Evolutionary conservation across 2,329 filamentous ascomycete genomes (phyloP).

Genomic region (Amauroascus niger): DNA sequence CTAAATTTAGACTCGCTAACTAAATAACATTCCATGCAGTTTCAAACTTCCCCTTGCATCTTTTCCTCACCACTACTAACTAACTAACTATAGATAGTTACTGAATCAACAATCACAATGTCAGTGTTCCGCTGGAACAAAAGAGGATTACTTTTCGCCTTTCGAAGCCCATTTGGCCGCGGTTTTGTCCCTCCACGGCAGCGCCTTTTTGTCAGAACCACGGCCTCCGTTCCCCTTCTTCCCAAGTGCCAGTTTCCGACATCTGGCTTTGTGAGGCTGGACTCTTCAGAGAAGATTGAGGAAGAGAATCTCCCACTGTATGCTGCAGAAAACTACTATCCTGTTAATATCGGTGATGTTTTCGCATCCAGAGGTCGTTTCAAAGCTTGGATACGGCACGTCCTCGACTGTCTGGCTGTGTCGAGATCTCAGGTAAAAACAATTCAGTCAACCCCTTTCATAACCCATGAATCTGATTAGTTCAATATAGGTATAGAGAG

Average conservation of each 20-base stretch:
- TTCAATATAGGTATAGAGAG: background rate
- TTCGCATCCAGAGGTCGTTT: slow-evolving; percentile 9
- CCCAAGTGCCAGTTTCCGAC: background rate
- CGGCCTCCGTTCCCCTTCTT: background rate
- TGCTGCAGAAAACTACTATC: slow-evolving; percentile 3
- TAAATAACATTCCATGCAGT: too few species aligned
- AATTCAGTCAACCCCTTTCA: background rate
- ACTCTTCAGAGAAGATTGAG: background rate
- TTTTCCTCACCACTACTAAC: too few species aligned
- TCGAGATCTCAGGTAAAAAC: slow-evolving; percentile 12
- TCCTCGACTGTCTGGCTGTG: slow-evolving; percentile 19
- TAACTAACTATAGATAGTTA: too few species aligned
- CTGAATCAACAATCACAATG: too few species aligned
- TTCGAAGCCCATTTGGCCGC: too few species aligned
- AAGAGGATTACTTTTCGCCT: too few species aligned
- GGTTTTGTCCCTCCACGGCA: too few species aligned
- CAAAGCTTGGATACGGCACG: slow-evolving; percentile 19
- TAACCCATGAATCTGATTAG: background rate
- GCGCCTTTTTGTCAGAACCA: too few species aligned
- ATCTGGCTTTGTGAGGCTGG: background rate
- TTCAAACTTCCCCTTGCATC: too few species aligned
- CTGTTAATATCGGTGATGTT: background rate
- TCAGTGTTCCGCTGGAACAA: too few species aligned
- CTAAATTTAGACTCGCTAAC: too few species aligned
- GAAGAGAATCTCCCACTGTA: slow-evolving; percentile 7